Conservation (phyloP, 345 rosid genomes). For the Hirschfeldia incana region DNA sequence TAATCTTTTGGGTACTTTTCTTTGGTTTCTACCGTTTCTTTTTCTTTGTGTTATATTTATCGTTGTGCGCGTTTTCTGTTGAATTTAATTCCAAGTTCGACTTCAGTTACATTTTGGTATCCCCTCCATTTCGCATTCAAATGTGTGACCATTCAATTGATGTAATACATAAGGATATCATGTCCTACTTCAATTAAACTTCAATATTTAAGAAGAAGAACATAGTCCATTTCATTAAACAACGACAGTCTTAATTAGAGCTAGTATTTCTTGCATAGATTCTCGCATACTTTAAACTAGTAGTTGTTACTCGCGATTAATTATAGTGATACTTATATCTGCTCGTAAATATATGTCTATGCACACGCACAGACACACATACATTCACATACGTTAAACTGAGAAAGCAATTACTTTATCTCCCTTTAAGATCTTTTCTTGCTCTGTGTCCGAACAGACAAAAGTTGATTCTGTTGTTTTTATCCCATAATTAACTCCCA, state of each 20-base stretch:
- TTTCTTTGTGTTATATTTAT: slow-evolving; percentile 8
- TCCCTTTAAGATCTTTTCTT: slow-evolving; percentile 32
- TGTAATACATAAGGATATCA: neutral
- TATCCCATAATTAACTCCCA: slow-evolving; percentile 27
- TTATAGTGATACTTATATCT: neutral
- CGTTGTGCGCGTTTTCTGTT: neutral
- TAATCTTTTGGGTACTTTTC: slow-evolving; percentile 6
- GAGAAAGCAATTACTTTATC: slow-evolving; percentile 30
- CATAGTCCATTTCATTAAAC: slow-evolving; percentile 16
- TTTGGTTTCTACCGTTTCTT: slow-evolving; percentile 24
- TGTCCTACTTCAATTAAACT: neutral
- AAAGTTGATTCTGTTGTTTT: slow-evolving; percentile 38
- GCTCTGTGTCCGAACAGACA: slow-evolving; percentile 39
- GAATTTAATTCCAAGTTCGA: neutral
- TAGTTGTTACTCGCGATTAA: slow-evolving; percentile 25
- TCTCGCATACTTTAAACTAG: slow-evolving; percentile 13
- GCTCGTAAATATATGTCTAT: neutral
- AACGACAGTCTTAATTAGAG: neutral
- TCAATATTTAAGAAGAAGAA: neutral
- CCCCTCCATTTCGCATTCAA: slow-evolving; percentile 6
- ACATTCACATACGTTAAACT: neutral
- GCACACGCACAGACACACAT: neutral
- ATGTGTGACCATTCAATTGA: neutral
- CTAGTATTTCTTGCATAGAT: slow-evolving; percentile 3
- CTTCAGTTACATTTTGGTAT: neutral